Evolutionary conservation across 2,329 filamentous ascomycete genomes (phyloP), one percentile per base, ranked within the genome.

Genomic region (Beauveria sp.): DNA sequence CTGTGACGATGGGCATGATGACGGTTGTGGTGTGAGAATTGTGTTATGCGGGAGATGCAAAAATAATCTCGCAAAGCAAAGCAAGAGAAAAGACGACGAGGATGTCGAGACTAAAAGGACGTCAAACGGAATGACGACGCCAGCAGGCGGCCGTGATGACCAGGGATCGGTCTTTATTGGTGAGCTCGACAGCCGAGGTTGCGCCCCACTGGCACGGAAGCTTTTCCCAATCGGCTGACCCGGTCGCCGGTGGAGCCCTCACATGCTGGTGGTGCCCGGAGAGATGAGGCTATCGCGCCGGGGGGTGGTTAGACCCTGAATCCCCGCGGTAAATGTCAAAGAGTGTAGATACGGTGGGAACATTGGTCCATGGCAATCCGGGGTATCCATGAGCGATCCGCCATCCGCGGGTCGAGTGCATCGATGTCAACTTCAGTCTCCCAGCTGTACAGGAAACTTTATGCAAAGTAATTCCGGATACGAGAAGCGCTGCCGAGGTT

Each of bases 1-100:
- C 80, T 64, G 82, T 85, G 66, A 82, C 71, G 73, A 84, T 79
- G 68, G 83, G 80, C 82, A 85, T 85, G 62, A 65, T 75, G 67
- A 63, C 38, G 46, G 54, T 28, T 26, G 42, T 40, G 40, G 20
- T 49, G 47, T 50, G 34, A 18, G 7, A 43, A 43, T 38, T 53
- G 8, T 14, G 10, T 5, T 18, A 14, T 10, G 18, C 9, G 9
- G 10, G 10, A 20, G 14, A 30, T 30, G 26, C 22, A n/a, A 16
- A 30, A 28, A 22, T 30, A 5, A 6, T 38, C 5, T 38, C 34
- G 34, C 34, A 38, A 34, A 51, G 24, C 43, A 49, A 22, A 46
- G 22, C 14, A 28, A 30, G 22, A 52, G 45, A 30, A 51, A 24
- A 34, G 34, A 20, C n/a, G 14, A 34, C 10, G 38, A 50, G 20